Conservation (phyloP, 176 grass and related monocot species). For the Tuctoria greenei region DNA sequence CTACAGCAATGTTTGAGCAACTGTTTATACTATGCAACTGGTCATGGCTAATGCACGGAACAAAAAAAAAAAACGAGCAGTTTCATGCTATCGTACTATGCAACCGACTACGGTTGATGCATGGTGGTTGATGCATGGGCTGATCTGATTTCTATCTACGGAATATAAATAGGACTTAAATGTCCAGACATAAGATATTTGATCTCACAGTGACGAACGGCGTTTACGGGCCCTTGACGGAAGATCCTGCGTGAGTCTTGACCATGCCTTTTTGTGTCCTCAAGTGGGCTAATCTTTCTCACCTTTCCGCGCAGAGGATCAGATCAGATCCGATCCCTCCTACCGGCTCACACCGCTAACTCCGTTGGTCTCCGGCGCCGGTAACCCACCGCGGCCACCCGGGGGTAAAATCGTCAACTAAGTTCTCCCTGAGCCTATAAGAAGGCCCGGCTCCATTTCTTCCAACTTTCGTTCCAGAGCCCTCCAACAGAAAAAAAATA, state of each 20-base stretch:
- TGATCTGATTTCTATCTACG: not conserved
- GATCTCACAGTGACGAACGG: not conserved
- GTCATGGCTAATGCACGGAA: too few species aligned
- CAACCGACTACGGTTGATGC: not conserved
- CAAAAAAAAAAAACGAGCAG: too few species aligned
- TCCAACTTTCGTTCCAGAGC: slow-evolving; percentile 64
- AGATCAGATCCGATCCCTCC: slow-evolving; percentile 30
- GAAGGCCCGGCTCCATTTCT: slow-evolving; percentile 51
- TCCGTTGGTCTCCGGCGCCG: slow-evolving; percentile 21
- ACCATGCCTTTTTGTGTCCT: slow-evolving; percentile 8
- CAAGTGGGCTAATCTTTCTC: not conserved
- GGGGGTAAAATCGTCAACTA: slow-evolving; percentile 35
- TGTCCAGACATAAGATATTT: not conserved
- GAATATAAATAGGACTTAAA: not conserved
- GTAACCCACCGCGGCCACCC: slow-evolving; percentile 35
- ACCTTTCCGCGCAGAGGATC: slow-evolving; percentile 26
- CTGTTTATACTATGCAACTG: too few species aligned
- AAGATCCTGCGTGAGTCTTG: slow-evolving; percentile 29
- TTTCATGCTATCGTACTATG: not conserved
- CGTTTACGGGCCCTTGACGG: not conserved
- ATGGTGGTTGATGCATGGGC: not conserved
- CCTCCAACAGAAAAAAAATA: slow-evolving; percentile 38
- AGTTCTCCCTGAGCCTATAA: slow-evolving; percentile 46
- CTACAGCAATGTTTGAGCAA: too few species aligned
- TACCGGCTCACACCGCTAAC: slow-evolving; percentile 10